Evolutionary conservation across 2,329 filamentous ascomycete genomes (phyloP).

Genomic region (Cordyceps cateniannulata): DNA sequence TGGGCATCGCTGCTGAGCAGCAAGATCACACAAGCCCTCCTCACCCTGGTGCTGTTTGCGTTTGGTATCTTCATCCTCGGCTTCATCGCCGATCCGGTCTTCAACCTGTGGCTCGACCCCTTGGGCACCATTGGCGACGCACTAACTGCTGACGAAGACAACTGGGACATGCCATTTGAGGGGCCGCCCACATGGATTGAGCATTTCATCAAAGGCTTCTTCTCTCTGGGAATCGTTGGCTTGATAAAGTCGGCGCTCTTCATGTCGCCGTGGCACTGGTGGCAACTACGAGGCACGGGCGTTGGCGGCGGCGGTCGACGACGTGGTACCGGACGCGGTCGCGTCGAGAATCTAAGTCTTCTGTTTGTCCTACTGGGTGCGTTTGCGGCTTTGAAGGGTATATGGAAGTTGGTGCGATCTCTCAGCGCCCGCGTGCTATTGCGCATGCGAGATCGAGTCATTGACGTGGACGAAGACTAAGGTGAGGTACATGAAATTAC

Average conservation of each 20-base stretch:
- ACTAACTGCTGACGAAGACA: slow-evolving; percentile 35
- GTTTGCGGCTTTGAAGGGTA: slow-evolving; percentile 71
- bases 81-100: slow-evolving; percentile 87
- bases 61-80: slow-evolving; percentile 74
- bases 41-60: slow-evolving; percentile 69
- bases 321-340: slow-evolving; percentile 64
- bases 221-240: slow-evolving; percentile 82
- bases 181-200: slow-evolving; percentile 61
- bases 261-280: slow-evolving; percentile 70
- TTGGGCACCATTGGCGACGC: slow-evolving; percentile 52
- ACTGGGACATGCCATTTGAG: slow-evolving; percentile 34
- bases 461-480: slow-evolving; percentile 65
- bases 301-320: slow-evolving; percentile 46
- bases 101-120: slow-evolving; percentile 82
- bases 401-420: slow-evolving; percentile 74
- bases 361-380: slow-evolving; percentile 74
- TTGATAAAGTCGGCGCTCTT: slow-evolving; percentile 74
- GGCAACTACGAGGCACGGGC: slow-evolving; percentile 51
- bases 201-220: slow-evolving; percentile 84
- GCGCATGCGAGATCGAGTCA: slow-evolving; percentile 69
- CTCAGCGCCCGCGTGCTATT: slow-evolving; percentile 69
- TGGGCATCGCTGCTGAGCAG: slow-evolving; percentile 68
- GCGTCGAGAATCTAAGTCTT: slow-evolving; percentile 74
- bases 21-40: slow-evolving; percentile 55
- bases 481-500: slow-evolving; percentile 32